These are phyloP conservation scores for Laburnicola sp. DNA, from an alignment of 2,329 filamentous ascomycete genomes.

Conservation along the genomic window DNA sequence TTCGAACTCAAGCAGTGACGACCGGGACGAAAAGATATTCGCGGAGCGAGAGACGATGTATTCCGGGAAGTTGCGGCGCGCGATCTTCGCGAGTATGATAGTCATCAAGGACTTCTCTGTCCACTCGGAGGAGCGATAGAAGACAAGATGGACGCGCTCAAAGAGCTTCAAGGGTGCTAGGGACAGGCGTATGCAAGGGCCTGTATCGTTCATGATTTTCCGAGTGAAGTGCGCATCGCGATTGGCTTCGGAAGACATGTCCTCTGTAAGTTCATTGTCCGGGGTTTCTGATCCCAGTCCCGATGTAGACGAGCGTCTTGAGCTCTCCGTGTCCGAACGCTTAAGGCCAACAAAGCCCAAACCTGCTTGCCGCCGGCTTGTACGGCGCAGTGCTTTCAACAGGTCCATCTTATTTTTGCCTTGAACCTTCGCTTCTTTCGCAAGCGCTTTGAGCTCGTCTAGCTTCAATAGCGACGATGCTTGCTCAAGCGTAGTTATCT, in stretches of 20 bases:
- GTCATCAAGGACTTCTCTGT: slow-evolving; percentile 95
- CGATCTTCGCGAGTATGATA: slow-evolving; percentile 90
- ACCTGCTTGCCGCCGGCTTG: slow-evolving; percentile 74
- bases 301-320: slow-evolving; percentile 52
- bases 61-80: slow-evolving; percentile 80
- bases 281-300: slow-evolving; percentile 31
- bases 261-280: slow-evolving; percentile 47
- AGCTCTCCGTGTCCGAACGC: slow-evolving; percentile 64
- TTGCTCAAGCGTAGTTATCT: slow-evolving; percentile 78
- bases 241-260: slow-evolving; percentile 56
- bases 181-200: slow-evolving; percentile 82
- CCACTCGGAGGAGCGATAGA: slow-evolving; percentile 95
- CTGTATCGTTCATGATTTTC: slow-evolving; percentile 77
- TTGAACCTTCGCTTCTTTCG: slow-evolving; percentile 82
- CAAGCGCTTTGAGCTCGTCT: slow-evolving; percentile 81
- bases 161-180: slow-evolving; percentile 76
- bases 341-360: slow-evolving; percentile 71
- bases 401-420: slow-evolving; percentile 88
- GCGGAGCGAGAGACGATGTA: slow-evolving; percentile 89
- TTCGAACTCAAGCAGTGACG: slow-evolving; percentile 83
- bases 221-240: slow-evolving; percentile 73
- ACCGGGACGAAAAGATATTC: slow-evolving; percentile 81
- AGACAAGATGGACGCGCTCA: slow-evolving; percentile 91
- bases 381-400: slow-evolving; percentile 69
- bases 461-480: slow-evolving; percentile 79